These are phyloP conservation scores for Hymenoscyphus linearis DNA, from an alignment of 2,329 filamentous ascomycete genomes.

Conservation along the genomic window DNA sequence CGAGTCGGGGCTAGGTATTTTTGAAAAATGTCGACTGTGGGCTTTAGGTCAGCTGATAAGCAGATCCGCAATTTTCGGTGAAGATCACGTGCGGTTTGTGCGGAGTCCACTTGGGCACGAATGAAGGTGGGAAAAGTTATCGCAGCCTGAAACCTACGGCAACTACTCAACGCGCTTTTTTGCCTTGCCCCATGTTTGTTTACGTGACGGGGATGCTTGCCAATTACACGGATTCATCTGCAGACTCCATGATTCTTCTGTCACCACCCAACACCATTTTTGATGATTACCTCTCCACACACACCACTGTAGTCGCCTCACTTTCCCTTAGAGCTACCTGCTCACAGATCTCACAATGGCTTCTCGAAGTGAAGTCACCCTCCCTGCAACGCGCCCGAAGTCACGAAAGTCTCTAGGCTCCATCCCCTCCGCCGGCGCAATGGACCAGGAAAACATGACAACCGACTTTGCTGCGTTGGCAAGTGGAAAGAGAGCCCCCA, in stretches of 20 bases:
- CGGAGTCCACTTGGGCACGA: no score
- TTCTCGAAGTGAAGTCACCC: slow-evolving; percentile 40
- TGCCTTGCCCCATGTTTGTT: slow-evolving; percentile 14
- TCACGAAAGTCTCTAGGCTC: slow-evolving; percentile 69
- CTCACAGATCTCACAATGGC: slow-evolving; percentile 33
- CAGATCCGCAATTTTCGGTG: no score
- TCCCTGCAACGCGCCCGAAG: slow-evolving; percentile 47
- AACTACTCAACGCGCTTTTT: slow-evolving; percentile 10
- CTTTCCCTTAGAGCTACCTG: slow-evolving; percentile 8
- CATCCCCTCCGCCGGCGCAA: slow-evolving; percentile 46
- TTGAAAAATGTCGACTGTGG: neutral
- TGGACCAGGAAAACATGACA: slow-evolving; percentile 76
- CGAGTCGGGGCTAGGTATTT: neutral
- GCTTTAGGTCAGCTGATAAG: neutral
- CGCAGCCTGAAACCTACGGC: neutral
- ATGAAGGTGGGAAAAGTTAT: neutral
- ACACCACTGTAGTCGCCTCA: neutral
- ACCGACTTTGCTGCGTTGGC: slow-evolving; percentile 51
- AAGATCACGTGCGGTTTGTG: neutral
- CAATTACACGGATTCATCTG: neutral
- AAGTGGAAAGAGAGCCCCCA: slow-evolving; percentile 23
- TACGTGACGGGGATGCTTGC: slow-evolving; percentile 1
- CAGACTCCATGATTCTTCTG: neutral
- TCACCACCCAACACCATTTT: slow-evolving; percentile 1
- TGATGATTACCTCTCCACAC: neutral